Evolutionary conservation across 2,329 filamentous ascomycete genomes (phyloP).

Genomic region (Sordariomycetes sp.): DNA sequence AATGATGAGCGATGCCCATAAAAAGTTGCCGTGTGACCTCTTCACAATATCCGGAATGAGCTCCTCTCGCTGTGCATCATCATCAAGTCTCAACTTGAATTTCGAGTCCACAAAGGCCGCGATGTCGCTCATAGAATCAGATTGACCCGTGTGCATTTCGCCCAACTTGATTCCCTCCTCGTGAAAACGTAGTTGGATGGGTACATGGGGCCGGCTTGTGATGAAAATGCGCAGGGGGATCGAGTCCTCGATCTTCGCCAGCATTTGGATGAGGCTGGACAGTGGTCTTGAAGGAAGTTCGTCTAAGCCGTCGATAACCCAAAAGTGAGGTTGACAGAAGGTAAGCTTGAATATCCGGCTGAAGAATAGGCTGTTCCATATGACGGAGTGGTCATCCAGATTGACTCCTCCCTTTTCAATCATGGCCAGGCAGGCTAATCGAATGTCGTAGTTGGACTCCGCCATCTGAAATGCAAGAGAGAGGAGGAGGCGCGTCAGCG

Average conservation of each 20-base stretch:
- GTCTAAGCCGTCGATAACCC: not conserved
- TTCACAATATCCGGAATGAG: not conserved
- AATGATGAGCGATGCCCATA: not conserved
- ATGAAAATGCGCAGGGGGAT: not conserved
- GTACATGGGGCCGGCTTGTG: not conserved
- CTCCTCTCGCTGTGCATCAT: not conserved
- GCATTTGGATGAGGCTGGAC: not conserved
- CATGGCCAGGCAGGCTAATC: not conserved
- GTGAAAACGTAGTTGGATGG: too few relatives aligned
- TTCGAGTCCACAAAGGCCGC: not conserved
- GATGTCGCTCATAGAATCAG: not conserved
- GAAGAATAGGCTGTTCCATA: not conserved
- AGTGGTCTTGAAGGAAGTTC: not conserved
- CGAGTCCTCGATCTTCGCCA: not conserved
- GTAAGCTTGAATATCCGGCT: not conserved
- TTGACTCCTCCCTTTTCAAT: not conserved
- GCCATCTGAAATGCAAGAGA: not conserved
- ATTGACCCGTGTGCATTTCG: not conserved
- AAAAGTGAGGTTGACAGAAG: not conserved
- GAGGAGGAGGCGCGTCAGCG: not conserved
- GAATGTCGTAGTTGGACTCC: not conserved
- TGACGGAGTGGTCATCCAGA: not conserved
- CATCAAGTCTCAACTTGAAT: too few relatives aligned
- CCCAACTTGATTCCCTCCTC: not conserved
- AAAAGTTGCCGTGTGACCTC: not conserved